A percentile compares a stretch with the other conserved stretches of the same genome.
Evolutionary conservation across 495 filamentous ascomycete genomes (phyloP).

Genomic region (Trichoderma orchidacearum): DNA sequence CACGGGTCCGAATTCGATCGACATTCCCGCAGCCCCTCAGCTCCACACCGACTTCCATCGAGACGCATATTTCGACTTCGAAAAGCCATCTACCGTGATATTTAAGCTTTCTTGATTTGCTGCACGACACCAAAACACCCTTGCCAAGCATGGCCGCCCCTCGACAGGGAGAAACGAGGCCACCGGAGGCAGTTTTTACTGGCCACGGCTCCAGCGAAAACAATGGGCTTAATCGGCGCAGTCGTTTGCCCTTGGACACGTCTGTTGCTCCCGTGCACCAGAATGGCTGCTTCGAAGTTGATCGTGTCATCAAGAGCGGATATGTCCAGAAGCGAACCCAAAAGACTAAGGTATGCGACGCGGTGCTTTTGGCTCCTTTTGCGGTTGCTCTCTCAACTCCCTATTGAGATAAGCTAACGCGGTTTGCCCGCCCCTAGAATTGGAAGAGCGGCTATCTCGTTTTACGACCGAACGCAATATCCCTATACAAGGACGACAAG

Average conservation of each 20-base stretch:
- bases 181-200: background rate
- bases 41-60: background rate
- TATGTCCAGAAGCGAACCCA: conserved; percentile 75
- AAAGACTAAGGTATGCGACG: conserved; percentile 69
- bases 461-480: conserved; percentile 83
- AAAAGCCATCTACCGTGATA: background rate
- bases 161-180: background rate
- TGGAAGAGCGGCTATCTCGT: conserved; percentile 90
- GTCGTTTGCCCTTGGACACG: background rate
- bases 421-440: conserved; percentile 29
- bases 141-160: background rate
- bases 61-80: background rate
- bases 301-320: conserved; percentile 80
- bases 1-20: background rate
- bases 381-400: background rate
- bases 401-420: background rate
- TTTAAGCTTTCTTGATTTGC: background rate
- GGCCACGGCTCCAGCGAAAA: background rate
- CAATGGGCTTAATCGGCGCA: background rate
- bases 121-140: background rate
- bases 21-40: background rate
- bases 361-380: background rate
- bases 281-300: conserved; percentile 90
- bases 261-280: conserved; percentile 62
- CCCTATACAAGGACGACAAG: conserved; percentile 84